These are phyloP conservation scores for Boletus holoroseus DNA, from an alignment of 1,284 basidiomycete genomes.

Conservation along the genomic window DNA sequence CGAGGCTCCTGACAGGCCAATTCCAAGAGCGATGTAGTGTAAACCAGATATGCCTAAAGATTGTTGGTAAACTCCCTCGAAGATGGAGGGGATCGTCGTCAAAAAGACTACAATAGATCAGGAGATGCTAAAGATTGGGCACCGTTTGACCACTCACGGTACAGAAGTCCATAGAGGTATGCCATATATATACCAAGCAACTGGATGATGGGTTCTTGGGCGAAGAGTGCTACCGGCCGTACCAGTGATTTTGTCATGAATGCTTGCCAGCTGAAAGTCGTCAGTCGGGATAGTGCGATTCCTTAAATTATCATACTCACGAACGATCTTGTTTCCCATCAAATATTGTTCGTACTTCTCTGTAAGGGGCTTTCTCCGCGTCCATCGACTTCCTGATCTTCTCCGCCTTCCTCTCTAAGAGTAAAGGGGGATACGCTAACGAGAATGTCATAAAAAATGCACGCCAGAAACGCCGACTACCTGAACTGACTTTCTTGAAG, in stretches of 20 bases:
- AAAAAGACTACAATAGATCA: constrained; percentile 45
- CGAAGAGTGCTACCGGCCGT: constrained; percentile 46
- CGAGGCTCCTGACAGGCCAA: constrained; percentile 40
- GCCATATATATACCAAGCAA: constrained; percentile 46
- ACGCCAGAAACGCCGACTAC: not conserved
- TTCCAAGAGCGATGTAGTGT: constrained; percentile 51
- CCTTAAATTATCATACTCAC: constrained; percentile 30
- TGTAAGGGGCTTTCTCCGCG: constrained; percentile 38
- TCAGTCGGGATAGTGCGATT: not conserved
- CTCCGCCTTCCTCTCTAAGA: constrained; percentile 57
- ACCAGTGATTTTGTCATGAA: constrained; percentile 37
- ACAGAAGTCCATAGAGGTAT: constrained; percentile 49
- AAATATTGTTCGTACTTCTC: constrained; percentile 42
- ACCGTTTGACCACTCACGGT: constrained; percentile 38
- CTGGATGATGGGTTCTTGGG: constrained; percentile 45
- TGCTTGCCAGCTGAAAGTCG: constrained; percentile 33
- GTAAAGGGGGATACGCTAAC: constrained; percentile 55
- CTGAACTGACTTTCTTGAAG: constrained; percentile 54
- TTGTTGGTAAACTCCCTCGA: constrained; percentile 47
- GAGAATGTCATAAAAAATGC: not conserved
- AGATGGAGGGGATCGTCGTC: constrained; percentile 62
- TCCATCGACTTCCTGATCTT: constrained; percentile 43
- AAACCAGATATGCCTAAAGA: constrained; percentile 52
- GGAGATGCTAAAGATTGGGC: not conserved
- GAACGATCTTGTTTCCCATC: constrained; percentile 39